Evolutionary conservation across 257 asterid genomes (phyloP), one percentile per base, ranked within the genome.

Genomic region (Fraxinus americana): DNA sequence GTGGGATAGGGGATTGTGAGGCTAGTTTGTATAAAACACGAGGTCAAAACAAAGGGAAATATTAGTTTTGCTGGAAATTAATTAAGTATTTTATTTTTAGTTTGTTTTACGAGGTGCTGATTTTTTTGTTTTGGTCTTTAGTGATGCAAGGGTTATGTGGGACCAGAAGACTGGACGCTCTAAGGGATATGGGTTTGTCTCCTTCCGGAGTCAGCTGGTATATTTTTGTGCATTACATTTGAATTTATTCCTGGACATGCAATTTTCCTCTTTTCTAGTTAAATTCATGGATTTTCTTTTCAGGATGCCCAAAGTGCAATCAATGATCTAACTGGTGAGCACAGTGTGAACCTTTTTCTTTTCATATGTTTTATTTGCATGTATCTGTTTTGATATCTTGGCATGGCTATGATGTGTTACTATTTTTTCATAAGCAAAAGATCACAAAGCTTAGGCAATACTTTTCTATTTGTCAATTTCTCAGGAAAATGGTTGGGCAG

Each of bases 101-200:
- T 70, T 39, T 34, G 73, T 43, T 39, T 34, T 78, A 78, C 43
- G 11, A 75, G 76, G 25, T 78, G 70, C 41, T 79, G 73, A 77
- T 68, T 80, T 32, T 52, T 54, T 72, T 70, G 50, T 17, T 61
- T 82, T 84, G 81, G 69, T 83, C 75, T 32, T 57, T 77, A 94
- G 98, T 83, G 97, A 92, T 87, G 98, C 97, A 34, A 88, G 94
- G 89, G 97, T 94, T 63, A 92, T 94, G 97, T 94, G 98, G 98
- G 98, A 94, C 86, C 97, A 94, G 85, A 89, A 91, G 85, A 94
- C 97, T 72, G 97, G 97, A 75, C 97, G 94, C 66, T 94, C 98
- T 32, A 94, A 96, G 88, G 98, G 98, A 9, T 94, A 85, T 80
- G 99, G 98, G 76, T 94, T 94, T 86, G 98, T 95, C 52, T 91